phyloP scores from a whole-genome alignment of 768 basidiomycete species.

The Amanita brunnescens region DNA sequence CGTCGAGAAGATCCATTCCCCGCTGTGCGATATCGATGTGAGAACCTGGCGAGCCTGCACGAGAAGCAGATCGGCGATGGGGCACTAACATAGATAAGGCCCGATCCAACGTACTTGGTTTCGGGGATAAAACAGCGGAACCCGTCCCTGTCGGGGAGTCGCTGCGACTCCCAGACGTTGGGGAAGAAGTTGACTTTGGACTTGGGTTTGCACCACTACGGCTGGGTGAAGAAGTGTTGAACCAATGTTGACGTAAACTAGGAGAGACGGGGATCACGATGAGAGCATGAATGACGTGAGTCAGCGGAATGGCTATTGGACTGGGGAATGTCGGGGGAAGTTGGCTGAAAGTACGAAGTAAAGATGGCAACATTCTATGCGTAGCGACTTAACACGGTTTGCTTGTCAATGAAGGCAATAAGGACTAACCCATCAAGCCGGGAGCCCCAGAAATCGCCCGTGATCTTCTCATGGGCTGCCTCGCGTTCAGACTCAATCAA shows the following conservation, averaged over 20 bases:
- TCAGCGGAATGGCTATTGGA: conserved; percentile 66
- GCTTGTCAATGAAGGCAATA: background rate
- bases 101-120: conserved; percentile 44
- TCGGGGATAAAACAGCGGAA: conserved; percentile 22
- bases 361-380: conserved; percentile 56
- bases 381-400: background rate
- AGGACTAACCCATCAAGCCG: conserved; percentile 58
- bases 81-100: conserved; percentile 47
- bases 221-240: conserved; percentile 33
- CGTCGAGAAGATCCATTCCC: conserved; percentile 60
- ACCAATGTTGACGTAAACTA: conserved; percentile 52
- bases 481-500: conserved; percentile 35
- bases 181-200: conserved; percentile 27
- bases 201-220: conserved; percentile 25
- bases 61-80: conserved; percentile 33
- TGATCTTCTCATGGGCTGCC: conserved; percentile 32
- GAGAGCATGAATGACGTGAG: conserved; percentile 75
- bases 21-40: conserved; percentile 48
- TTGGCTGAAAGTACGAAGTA: conserved; percentile 62
- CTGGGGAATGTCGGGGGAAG: conserved; percentile 52
- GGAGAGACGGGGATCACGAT: conserved; percentile 68
- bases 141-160: conserved; percentile 27
- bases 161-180: conserved; percentile 27
- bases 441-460: conserved; percentile 70
- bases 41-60: conserved; percentile 41